A percentile compares a stretch with the other conserved stretches of the same genome.
Conservation (phyloP, 2,329 filamentous ascomycete genomes). For the Didymella pinodella region DNA sequence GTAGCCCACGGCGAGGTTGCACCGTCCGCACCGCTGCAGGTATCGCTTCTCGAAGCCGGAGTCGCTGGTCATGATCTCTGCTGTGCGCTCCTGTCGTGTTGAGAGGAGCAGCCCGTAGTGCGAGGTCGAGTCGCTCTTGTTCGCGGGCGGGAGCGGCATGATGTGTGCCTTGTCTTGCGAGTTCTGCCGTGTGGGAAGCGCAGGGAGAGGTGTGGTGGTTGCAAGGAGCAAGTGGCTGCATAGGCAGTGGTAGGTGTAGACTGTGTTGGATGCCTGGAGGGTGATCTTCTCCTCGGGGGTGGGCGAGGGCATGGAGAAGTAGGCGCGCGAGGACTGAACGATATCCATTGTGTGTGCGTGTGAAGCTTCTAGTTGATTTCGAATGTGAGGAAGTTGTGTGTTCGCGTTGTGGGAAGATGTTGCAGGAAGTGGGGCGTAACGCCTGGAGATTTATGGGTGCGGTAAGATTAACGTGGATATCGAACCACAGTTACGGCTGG, state of each 20-base stretch:
- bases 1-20: constrained; percentile 69
- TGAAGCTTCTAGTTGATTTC: constrained; percentile 20
- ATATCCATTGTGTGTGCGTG: constrained; percentile 38
- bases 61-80: constrained; percentile 62
- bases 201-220: constrained; percentile 61
- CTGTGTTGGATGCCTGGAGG: constrained; percentile 46
- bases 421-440: constrained; percentile 21
- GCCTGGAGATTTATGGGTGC: constrained; percentile 21
- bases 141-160: constrained; percentile 59
- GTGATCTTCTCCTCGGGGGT: constrained; percentile 43
- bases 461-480: constrained; percentile 21
- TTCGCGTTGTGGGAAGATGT: constrained; percentile 22
- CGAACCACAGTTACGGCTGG: constrained; percentile 8
- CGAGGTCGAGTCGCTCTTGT: constrained; percentile 22
- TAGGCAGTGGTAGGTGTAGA: constrained; percentile 69
- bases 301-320: constrained; percentile 46
- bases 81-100: constrained; percentile 57
- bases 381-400: constrained; percentile 19
- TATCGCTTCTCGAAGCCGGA: constrained; percentile 74
- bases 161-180: constrained; percentile 65
- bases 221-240: constrained; percentile 71
- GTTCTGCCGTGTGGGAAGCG: constrained; percentile 61
- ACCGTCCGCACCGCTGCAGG: constrained; percentile 66
- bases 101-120: constrained; percentile 62
- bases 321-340: constrained; percentile 40